Evolutionary conservation across 768 basidiomycete genomes (phyloP).

Genomic region (Mycena vitilis): DNA sequence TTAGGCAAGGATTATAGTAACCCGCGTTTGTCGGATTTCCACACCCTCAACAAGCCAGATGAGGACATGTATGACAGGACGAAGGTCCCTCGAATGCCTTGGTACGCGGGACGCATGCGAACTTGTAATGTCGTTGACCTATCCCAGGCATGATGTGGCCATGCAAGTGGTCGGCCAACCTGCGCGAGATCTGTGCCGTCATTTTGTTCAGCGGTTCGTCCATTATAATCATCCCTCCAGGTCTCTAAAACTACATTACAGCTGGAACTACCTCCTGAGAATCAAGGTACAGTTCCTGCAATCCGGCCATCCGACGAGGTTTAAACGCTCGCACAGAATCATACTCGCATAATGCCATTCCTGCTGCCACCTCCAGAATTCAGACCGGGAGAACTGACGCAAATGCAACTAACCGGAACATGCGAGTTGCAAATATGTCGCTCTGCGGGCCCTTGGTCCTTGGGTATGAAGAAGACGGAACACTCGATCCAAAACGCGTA

Average conservation of each 20-base stretch:
- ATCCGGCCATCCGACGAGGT: not conserved
- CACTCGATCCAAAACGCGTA: slow-evolving; percentile 96
- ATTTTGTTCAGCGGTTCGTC: slow-evolving; percentile 89
- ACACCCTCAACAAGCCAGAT: slow-evolving; percentile 86
- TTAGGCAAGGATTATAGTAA: slow-evolving; percentile 96
- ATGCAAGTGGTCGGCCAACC: slow-evolving; percentile 98
- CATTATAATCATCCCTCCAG: not conserved
- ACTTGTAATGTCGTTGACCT: not conserved
- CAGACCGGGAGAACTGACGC: slow-evolving; percentile 78
- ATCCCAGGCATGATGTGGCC: slow-evolving; percentile 91
- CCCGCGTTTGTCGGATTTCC: slow-evolving; percentile 87
- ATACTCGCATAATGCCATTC: slow-evolving; percentile 92
- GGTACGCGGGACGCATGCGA: slow-evolving; percentile 61
- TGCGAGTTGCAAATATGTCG: slow-evolving; percentile 98
- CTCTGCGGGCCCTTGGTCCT: slow-evolving; percentile 95
- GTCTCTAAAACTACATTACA: slow-evolving; percentile 43
- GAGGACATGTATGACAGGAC: slow-evolving; percentile 96
- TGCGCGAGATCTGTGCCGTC: slow-evolving; percentile 91
- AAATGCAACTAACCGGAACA: slow-evolving; percentile 90
- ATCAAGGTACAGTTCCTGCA: slow-evolving; percentile 75
- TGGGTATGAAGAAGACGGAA: slow-evolving; percentile 91
- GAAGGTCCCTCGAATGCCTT: slow-evolving; percentile 95
- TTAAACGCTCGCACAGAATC: slow-evolving; percentile 69
- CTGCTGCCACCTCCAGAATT: slow-evolving; percentile 94
- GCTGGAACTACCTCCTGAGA: slow-evolving; percentile 94